Percentiles rank a stretch among this genome's conserved stretches.
Evolutionary conservation across 768 basidiomycete genomes (phyloP).

Genomic region (Pleurotus ostreatus): DNA sequence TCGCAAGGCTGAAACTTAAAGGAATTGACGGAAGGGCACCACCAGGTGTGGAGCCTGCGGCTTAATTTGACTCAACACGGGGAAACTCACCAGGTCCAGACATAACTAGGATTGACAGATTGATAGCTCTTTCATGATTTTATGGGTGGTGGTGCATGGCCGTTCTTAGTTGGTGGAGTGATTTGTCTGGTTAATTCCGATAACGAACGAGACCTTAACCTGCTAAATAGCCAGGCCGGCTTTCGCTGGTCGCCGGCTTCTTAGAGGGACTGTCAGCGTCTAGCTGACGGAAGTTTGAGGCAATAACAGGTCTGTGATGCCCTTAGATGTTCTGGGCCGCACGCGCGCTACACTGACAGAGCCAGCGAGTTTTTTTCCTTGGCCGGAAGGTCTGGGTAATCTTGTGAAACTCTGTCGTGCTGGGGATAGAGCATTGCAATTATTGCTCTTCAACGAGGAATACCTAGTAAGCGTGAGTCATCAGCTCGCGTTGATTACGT

Average conservation of each 20-base stretch:
- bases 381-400: too few relatives aligned
- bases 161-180: constrained; percentile 90
- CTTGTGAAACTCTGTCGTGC: too few relatives aligned
- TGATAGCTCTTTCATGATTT: constrained; percentile 84
- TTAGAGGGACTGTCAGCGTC: too few relatives aligned
- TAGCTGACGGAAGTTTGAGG: too few relatives aligned
- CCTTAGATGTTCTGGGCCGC: too few relatives aligned
- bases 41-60: constrained; percentile 75
- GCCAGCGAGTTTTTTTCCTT: too few relatives aligned
- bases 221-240: constrained; percentile 86
- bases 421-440: too few relatives aligned
- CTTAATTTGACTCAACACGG: constrained; percentile 85
- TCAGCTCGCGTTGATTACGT: too few relatives aligned
- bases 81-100: constrained; percentile 80
- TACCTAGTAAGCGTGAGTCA: too few relatives aligned
- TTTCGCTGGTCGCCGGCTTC: constrained; percentile 72
- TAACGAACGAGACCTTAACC: constrained; percentile 92
- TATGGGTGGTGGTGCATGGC: constrained; percentile 88
- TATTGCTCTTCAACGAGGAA: too few relatives aligned
- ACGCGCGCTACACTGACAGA: too few relatives aligned
- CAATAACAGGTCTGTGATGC: too few relatives aligned
- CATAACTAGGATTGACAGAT: constrained; percentile 76
- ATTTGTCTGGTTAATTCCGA: constrained; percentile 97
- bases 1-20: constrained; percentile 70
- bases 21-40: constrained; percentile 84